phyloP scores from a whole-genome alignment of 2,329 filamentous ascomycete genomes.

The Myriosclerotinia curreyana region DNA sequence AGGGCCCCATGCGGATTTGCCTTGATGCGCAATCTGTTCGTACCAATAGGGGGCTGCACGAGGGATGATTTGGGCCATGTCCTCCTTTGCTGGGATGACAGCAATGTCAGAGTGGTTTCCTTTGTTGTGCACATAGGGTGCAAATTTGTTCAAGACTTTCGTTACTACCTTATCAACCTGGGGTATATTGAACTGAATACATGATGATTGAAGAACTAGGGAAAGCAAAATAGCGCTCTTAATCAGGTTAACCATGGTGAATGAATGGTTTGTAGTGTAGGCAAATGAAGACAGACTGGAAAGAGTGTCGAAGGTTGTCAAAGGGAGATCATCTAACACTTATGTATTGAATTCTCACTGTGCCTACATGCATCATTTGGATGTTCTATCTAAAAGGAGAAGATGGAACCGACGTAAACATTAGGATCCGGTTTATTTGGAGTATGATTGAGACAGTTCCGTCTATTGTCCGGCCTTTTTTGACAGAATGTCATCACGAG shows the following conservation, averaged over 20 bases:
- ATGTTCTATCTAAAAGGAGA: neutral
- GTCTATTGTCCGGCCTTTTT: neutral
- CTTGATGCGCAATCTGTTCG: conserved; percentile 27
- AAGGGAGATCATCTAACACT: neutral
- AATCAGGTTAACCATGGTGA: conserved; percentile 19
- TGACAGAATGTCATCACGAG: conserved; percentile 13
- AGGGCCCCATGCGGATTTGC: conserved; percentile 27
- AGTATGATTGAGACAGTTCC: conserved; percentile 3
- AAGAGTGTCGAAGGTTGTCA: neutral
- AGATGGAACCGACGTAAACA: neutral
- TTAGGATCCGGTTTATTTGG: neutral
- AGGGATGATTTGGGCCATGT: conserved; percentile 17
- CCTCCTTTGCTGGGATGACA: conserved; percentile 12
- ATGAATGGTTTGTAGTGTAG: neutral
- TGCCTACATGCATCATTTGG: neutral
- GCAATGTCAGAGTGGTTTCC: neutral
- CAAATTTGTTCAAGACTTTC: conserved; percentile 19
- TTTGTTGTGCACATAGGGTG: conserved; percentile 19
- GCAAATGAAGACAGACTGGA: neutral
- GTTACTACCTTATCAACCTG: conserved; percentile 16
- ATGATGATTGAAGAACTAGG: conserved; percentile 19
- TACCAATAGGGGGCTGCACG: conserved; percentile 28
- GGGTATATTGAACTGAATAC: conserved; percentile 20
- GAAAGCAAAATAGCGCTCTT: conserved; percentile 5
- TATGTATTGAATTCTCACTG: neutral